Evolutionary conservation across 495 filamentous ascomycete species (phyloP), one percentile per base, ranked within the genome.

Genomic region (Tuber borchii): DNA sequence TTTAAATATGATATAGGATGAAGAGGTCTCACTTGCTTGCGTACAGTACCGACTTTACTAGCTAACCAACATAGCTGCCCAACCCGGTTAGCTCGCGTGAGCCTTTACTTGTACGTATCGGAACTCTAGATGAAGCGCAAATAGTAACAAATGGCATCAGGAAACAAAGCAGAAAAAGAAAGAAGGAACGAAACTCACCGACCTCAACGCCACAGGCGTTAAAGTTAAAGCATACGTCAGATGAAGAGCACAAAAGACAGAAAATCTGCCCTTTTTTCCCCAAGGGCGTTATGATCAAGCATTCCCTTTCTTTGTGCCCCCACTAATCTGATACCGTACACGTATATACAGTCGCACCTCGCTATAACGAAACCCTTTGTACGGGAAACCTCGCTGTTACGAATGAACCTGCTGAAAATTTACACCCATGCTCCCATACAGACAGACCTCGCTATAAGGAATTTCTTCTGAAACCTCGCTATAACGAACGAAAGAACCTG

Each of bases 151-250:
- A 34, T 12, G 2, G 56, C 26, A 65, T 19, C 39, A 40, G 39
- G 39, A 40, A 40, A 40, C 2, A 40, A 56, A 61, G 51, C 14
- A 61, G 51, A 31, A 61, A 56, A 56, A 22, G 48, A 56, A 56
- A 22, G 48, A 56, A 56, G 48, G 48, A 56, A 31, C n/a, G n/a
- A 65, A 65, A 34, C 56, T 65, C 56, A 65, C 56, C 56, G 56
- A 65, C 26, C 14, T 8, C 5, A 65, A 65, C 56, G 56, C 56
- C 56, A 65, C 56, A 34, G 56, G 56, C 56, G 56, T 65, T 65
- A 65, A 65, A 65, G 56, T 17, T 34, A 34, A 17, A 34, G 26
- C 26, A 65, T 65, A 65, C 56, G 56, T 65, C 56, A 65, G 56
- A 65, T 34, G 12, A 3, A 61, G 22, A 14, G 51, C n/a, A 31